These are phyloP conservation scores for Rhynchospora tenuis DNA, from an alignment of 176 grass and related monocot species.

Conservation along the genomic window DNA sequence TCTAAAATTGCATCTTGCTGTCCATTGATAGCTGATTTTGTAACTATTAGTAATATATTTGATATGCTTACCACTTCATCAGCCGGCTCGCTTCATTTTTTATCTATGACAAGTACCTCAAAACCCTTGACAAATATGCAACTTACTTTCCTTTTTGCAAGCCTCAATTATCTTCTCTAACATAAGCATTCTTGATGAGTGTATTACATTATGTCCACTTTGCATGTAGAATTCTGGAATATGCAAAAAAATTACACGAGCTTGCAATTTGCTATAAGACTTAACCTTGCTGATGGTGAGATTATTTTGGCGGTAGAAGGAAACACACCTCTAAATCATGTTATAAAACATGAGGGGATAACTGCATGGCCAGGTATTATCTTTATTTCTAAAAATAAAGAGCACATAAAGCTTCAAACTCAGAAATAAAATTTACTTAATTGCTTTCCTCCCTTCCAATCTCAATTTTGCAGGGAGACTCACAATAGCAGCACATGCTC, in stretches of 20 bases:
- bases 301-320: conserved; percentile 75
- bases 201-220: not conserved
- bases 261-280: conserved; percentile 29
- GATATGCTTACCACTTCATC: conserved; percentile 70
- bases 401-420: not conserved
- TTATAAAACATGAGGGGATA: conserved; percentile 70
- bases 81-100: conserved; percentile 69
- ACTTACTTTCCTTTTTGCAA: conserved; percentile 16
- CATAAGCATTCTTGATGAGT: not conserved
- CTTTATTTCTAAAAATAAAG: conserved; percentile 11
- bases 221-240: conserved; percentile 45
- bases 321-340: conserved; percentile 58
- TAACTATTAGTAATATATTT: conserved; percentile 83
- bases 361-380: conserved; percentile 74
- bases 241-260: conserved; percentile 44
- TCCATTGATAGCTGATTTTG: conserved; percentile 66
- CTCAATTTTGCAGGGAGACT: conserved; percentile 64
- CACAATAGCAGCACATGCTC: conserved; percentile 81
- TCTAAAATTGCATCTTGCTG: conserved; percentile 55
- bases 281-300: conserved; percentile 65
- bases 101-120: conserved; percentile 85
- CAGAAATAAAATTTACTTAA: not conserved
- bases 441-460: conserved; percentile 11
- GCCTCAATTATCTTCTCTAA: not conserved
- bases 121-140: conserved; percentile 64